These are phyloP conservation scores for Solanum piurae DNA, from an alignment of 257 asterid species.

Conservation along the genomic window DNA sequence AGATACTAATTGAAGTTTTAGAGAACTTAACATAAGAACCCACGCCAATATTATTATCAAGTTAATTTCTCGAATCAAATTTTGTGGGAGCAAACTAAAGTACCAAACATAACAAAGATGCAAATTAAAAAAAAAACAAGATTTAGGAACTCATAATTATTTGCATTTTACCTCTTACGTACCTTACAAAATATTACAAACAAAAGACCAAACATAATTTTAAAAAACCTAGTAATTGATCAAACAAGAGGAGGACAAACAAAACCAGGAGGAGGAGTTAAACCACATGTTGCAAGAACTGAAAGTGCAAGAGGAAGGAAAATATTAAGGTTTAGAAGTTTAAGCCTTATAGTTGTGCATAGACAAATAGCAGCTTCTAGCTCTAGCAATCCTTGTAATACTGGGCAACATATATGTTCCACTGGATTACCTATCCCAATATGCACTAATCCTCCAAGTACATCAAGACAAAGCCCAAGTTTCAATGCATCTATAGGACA, in stretches of 20 bases:
- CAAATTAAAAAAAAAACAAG: background rate
- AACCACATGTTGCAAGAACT: conserved; percentile 70
- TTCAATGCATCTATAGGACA: conserved; percentile 82
- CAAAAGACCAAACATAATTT: background rate
- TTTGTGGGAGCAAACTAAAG: background rate
- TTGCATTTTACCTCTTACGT: background rate
- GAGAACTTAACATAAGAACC: background rate
- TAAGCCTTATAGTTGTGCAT: conserved; percentile 73
- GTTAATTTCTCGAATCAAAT: background rate
- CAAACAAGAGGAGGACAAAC: conserved; percentile 58
- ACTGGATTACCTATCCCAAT: conserved; percentile 71
- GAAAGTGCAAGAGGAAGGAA: conserved; percentile 82
- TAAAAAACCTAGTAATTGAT: background rate
- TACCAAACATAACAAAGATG: background rate
- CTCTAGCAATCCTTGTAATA: conserved; percentile 73
- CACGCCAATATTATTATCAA: background rate
- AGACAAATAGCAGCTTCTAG: conserved; percentile 84
- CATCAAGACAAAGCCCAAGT: conserved; percentile 82
- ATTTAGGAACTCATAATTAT: background rate
- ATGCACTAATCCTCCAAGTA: conserved; percentile 79
- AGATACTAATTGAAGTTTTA: too few relatives aligned
- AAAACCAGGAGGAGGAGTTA: conserved; percentile 80
- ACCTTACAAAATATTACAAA: background rate
- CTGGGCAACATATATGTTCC: conserved; percentile 79
- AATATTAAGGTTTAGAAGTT: conserved; percentile 68